Percentiles rank a stretch among this genome's conserved stretches.
Conservation (phyloP, 2,329 filamentous ascomycete genomes). For the Helotiales sp. region DNA sequence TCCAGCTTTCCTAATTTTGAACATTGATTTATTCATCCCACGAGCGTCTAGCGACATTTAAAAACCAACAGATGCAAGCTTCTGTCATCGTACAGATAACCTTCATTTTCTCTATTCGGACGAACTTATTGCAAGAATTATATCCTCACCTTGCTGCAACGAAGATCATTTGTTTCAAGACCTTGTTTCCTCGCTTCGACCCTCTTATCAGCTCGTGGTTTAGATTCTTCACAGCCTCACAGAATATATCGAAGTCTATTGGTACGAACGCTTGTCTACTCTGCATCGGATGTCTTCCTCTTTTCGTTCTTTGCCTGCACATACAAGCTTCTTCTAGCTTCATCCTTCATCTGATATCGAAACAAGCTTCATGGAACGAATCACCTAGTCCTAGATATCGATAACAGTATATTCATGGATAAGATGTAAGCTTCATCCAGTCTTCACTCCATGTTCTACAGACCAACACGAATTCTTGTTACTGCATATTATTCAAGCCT, state of each 20-base stretch:
- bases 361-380: neutral
- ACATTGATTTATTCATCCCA: no score
- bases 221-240: no score
- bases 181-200: neutral
- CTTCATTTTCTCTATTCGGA: neutral
- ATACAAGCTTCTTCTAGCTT: neutral
- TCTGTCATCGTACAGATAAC: neutral
- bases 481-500: no score
- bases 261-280: neutral
- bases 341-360: neutral
- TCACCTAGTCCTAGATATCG: no score
- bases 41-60: no score
- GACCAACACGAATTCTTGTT: no score
- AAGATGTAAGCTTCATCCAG: no score
- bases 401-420: no score
- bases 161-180: neutral
- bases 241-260: no score
- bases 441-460: no score
- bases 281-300: neutral
- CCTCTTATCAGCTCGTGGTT: neutral
- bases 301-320: neutral
- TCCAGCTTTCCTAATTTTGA: no score
- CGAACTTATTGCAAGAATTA: neutral
- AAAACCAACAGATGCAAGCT: neutral
- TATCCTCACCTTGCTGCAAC: neutral